Conservation (phyloP, 495 filamentous ascomycete genomes). For the Trichoderma parareesei region DNA sequence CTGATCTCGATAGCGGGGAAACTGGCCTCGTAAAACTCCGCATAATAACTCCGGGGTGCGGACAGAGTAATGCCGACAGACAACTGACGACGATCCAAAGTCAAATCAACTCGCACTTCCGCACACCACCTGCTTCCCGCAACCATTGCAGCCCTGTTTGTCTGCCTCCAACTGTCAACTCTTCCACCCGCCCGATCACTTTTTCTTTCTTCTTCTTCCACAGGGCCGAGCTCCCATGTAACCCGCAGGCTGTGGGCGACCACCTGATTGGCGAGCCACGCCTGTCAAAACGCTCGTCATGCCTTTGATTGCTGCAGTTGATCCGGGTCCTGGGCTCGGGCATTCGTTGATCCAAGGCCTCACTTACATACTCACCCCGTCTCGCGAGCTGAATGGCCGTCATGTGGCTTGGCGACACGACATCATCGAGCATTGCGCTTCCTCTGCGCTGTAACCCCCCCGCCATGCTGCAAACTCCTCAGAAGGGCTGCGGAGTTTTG, state of each 20-base stretch:
- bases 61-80: too few relatives aligned
- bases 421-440: background rate
- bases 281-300: background rate
- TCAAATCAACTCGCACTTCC: too few relatives aligned
- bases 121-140: background rate
- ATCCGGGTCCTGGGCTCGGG: background rate
- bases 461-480: background rate
- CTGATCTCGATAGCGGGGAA: too few relatives aligned
- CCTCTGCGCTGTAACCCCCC: background rate
- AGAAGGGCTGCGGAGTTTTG: background rate
- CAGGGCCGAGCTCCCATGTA: slow-evolving; percentile 5
- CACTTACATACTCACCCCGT: too few relatives aligned
- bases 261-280: background rate
- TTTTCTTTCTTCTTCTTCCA: background rate
- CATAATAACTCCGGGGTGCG: too few relatives aligned
- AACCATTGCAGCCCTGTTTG: background rate
- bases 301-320: background rate
- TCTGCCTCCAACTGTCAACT: background rate
- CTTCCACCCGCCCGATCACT: background rate
- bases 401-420: background rate
- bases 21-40: too few relatives aligned
- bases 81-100: too few relatives aligned
- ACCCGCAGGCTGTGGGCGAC: background rate
- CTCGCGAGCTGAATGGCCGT: background rate
- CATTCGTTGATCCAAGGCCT: background rate